phyloP scores from a whole-genome alignment of 768 basidiomycete species.

The Auriscalpium vulgare region DNA sequence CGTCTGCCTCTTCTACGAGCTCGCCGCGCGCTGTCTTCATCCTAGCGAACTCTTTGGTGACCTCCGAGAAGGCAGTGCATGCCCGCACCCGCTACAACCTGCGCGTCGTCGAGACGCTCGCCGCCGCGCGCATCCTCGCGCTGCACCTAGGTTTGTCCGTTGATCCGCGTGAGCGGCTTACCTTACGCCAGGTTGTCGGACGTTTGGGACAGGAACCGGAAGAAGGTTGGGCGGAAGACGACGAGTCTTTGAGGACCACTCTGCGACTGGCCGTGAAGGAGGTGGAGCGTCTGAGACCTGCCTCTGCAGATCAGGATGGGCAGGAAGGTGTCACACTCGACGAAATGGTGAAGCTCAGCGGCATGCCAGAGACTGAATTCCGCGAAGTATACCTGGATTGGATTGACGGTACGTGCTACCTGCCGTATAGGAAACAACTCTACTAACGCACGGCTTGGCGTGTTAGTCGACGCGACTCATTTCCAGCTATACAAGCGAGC shows the following conservation, averaged over 20 bases:
- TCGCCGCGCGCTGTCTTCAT: slow-evolving; percentile 46
- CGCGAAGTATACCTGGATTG: slow-evolving; percentile 65
- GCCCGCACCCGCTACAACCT: slow-evolving; percentile 81
- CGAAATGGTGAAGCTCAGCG: slow-evolving; percentile 64
- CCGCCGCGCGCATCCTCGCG: slow-evolving; percentile 68
- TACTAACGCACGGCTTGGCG: not conserved
- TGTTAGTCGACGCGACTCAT: slow-evolving; percentile 63
- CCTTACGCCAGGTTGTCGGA: slow-evolving; percentile 60
- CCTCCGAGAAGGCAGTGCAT: slow-evolving; percentile 70
- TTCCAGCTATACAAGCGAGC: slow-evolving; percentile 82
- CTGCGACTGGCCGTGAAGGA: slow-evolving; percentile 40
- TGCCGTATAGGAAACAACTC: not conserved
- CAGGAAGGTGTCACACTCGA: slow-evolving; percentile 61
- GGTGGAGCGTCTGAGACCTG: slow-evolving; percentile 47
- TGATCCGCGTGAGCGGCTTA: slow-evolving; percentile 42
- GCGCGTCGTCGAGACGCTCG: slow-evolving; percentile 86
- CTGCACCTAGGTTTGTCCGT: slow-evolving; percentile 42
- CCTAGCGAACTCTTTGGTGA: slow-evolving; percentile 77
- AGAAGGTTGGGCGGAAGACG: slow-evolving; percentile 35
- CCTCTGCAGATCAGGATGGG: slow-evolving; percentile 25
- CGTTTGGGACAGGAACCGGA: slow-evolving; percentile 41
- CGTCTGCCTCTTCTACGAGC: slow-evolving; percentile 19
- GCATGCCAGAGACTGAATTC: slow-evolving; percentile 48
- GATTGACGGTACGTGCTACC: slow-evolving; percentile 56
- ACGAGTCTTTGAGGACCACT: slow-evolving; percentile 35